These are phyloP conservation scores for Aspergillus wentii DNA, from an alignment of 495 filamentous ascomycete species.

Conservation along the genomic window DNA sequence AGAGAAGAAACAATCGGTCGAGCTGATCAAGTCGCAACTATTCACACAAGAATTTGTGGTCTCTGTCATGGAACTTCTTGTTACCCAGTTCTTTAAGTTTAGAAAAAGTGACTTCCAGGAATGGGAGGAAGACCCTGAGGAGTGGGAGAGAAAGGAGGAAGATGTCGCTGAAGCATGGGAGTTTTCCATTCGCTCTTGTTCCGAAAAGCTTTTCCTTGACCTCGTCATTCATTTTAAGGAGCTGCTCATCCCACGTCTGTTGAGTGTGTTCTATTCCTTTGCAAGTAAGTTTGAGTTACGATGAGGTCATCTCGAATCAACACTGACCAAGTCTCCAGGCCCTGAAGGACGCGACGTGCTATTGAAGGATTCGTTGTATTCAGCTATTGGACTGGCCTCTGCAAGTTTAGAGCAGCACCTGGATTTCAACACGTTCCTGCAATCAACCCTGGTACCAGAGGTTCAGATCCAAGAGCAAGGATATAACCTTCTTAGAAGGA, in stretches of 20 bases:
- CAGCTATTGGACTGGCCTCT: constrained; percentile 81
- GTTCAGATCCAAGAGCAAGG: constrained; percentile 69
- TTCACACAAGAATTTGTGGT: constrained; percentile 69
- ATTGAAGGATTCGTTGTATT: constrained; percentile 89
- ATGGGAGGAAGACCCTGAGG: constrained; percentile 89
- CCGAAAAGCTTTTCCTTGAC: constrained; percentile 91
- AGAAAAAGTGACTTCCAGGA: constrained; percentile 76
- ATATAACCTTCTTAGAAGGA: constrained; percentile 81
- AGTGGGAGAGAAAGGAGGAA: constrained; percentile 85
- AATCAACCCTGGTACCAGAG: constrained; percentile 68
- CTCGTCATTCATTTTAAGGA: constrained; percentile 82
- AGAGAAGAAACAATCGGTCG: constrained; percentile 59
- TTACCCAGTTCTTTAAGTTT: constrained; percentile 86
- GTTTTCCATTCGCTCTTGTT: constrained; percentile 82
- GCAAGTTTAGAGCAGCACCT: constrained; percentile 63
- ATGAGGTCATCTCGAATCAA: not conserved
- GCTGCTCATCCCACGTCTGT: constrained; percentile 66
- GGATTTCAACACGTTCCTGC: constrained; percentile 78
- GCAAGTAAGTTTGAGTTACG: constrained; percentile 44
- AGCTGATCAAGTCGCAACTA: constrained; percentile 62
- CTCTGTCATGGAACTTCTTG: constrained; percentile 74
- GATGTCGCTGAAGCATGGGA: constrained; percentile 76
- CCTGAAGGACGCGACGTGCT: constrained; percentile 63
- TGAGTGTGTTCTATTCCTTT: constrained; percentile 72
- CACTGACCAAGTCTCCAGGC: constrained; percentile 22